Percentiles rank a stretch among this genome's conserved stretches.
phyloP scores from a whole-genome alignment of 305 asterid species.

The Petunia hybrid region DNA sequence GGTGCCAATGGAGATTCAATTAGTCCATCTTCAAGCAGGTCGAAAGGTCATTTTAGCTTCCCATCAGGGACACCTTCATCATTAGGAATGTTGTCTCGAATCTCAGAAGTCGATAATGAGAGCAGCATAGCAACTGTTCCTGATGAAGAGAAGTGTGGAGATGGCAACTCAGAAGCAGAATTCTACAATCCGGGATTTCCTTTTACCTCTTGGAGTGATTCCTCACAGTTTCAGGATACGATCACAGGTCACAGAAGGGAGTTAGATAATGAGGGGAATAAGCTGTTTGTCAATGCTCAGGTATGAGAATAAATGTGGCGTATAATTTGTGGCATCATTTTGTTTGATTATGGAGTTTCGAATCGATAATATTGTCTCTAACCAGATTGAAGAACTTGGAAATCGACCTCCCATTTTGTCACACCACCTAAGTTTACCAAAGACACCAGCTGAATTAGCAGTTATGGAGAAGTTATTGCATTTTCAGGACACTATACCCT shows the following conservation, averaged over 20 bases:
- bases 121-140: slow-evolving; percentile 29
- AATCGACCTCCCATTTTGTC: slow-evolving; percentile 55
- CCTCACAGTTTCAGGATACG: slow-evolving; percentile 59
- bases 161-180: slow-evolving; percentile 42
- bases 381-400: slow-evolving; percentile 54
- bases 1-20: slow-evolving; percentile 43
- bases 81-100: slow-evolving; percentile 61
- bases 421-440: slow-evolving; percentile 74
- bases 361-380: neutral
- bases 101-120: slow-evolving; percentile 61
- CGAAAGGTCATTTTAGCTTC: slow-evolving; percentile 47
- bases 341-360: neutral
- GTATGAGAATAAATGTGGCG: slow-evolving; percentile 40
- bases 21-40: slow-evolving; percentile 42
- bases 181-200: slow-evolving; percentile 53
- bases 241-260: slow-evolving; percentile 65
- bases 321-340: neutral
- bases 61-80: slow-evolving; percentile 55
- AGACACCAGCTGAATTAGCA: slow-evolving; percentile 57
- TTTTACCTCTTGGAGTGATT: slow-evolving; percentile 61
- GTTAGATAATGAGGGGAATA: slow-evolving; percentile 52
- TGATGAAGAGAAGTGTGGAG: slow-evolving; percentile 48
- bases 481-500: slow-evolving; percentile 70
- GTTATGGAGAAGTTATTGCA: slow-evolving; percentile 73
- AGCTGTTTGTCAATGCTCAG: slow-evolving; percentile 47